These are phyloP conservation scores for Thelonectria discophora DNA, from an alignment of 2,329 filamentous ascomycete genomes.

Conservation along the genomic window DNA sequence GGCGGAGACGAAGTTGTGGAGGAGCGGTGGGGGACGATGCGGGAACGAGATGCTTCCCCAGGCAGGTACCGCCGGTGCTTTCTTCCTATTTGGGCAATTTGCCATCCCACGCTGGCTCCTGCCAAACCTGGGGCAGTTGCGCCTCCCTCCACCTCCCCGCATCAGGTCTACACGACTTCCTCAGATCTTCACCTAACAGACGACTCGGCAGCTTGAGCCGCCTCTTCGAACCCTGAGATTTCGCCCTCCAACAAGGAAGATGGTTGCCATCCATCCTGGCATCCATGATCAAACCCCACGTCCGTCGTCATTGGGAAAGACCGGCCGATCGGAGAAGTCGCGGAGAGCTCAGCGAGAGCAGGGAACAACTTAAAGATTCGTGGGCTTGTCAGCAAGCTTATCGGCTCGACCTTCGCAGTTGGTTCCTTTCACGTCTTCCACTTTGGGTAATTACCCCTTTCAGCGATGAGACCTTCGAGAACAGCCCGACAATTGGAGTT, in stretches of 20 bases:
- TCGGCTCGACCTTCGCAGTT: neutral
- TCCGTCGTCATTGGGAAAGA: conserved; percentile 14
- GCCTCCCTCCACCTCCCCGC: conserved; percentile 1
- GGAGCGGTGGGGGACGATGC: neutral
- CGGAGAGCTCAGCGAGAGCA: conserved; percentile 15
- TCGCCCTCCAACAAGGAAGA: neutral
- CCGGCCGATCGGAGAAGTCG: conserved; percentile 11
- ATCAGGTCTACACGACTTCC: neutral
- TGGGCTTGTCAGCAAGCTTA: conserved; percentile 3
- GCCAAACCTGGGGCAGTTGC: conserved; percentile 13
- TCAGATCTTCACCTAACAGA: neutral
- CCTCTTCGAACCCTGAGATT: too few relatives aligned
- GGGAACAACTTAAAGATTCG: neutral
- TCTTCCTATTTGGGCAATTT: conserved; percentile 14
- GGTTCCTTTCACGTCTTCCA: neutral
- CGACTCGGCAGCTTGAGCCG: too few relatives aligned
- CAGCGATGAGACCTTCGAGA: neutral
- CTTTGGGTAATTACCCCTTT: neutral
- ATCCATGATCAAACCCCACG: too few relatives aligned
- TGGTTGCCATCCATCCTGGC: neutral
- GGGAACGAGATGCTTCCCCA: neutral
- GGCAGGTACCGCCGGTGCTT: conserved; percentile 12
- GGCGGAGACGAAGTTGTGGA: neutral
- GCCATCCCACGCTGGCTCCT: neutral
- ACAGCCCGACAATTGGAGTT: too few relatives aligned